phyloP scores from a whole-genome alignment of 176 grass and related monocot genomes.

The Carex pumila region DNA sequence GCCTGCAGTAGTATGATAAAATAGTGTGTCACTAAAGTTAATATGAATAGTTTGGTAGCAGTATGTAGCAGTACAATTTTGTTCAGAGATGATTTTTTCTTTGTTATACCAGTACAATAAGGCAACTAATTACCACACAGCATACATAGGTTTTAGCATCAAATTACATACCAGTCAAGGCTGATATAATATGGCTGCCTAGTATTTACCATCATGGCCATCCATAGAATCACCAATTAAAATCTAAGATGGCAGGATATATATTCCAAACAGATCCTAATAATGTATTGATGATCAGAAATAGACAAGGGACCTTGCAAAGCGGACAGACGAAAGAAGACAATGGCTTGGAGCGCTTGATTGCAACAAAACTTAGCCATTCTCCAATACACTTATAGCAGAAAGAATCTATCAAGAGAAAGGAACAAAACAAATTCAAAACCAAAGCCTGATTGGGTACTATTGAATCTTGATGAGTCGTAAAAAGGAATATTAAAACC shows the following conservation, averaged over 20 bases:
- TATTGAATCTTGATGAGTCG: not conserved
- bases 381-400: slow-evolving; percentile 24
- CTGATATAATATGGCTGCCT: not conserved
- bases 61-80: not conserved
- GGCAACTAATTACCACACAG: not conserved
- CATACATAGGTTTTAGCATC: not conserved
- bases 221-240: not conserved
- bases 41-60: not conserved
- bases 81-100: not conserved
- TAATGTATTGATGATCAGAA: not conserved
- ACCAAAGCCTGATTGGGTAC: not conserved
- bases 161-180: not conserved
- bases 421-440: not conserved
- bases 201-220: not conserved
- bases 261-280: not conserved
- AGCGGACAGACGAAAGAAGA: slow-evolving; percentile 24
- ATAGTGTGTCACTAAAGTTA: not conserved
- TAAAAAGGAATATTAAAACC: not conserved
- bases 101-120: not conserved
- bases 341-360: slow-evolving; percentile 20
- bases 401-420: slow-evolving; percentile 21
- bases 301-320: slow-evolving; percentile 21
- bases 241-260: not conserved
- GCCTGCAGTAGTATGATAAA: slow-evolving; percentile 7
- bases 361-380: slow-evolving; percentile 25